Conservation (phyloP, 2,329 filamentous ascomycete species). For the Aspergillus tubingensis region DNA sequence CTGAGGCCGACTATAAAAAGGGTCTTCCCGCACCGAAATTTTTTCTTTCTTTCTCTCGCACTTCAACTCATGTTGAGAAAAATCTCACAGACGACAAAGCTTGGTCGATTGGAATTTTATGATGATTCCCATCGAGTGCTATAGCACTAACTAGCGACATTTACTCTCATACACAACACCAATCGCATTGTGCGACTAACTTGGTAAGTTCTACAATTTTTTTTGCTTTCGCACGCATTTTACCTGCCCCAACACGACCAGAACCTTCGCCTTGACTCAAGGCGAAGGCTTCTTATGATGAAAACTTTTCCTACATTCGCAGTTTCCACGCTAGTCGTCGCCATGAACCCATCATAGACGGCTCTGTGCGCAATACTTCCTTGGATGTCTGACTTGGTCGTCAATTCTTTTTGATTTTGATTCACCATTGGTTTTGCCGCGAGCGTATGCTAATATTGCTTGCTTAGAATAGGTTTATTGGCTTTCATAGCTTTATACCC, state of each 20-base stretch:
- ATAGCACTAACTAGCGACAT: neutral
- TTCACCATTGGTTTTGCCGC: conserved; percentile 18
- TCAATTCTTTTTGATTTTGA: conserved; percentile 2
- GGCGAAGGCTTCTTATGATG: conserved; percentile 37
- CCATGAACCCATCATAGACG: conserved; percentile 39
- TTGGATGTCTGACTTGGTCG: conserved; percentile 39
- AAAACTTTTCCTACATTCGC: conserved; percentile 47
- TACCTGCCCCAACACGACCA: conserved; percentile 16
- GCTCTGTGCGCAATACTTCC: conserved; percentile 41
- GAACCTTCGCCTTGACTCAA: conserved; percentile 12
- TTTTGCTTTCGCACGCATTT: neutral
- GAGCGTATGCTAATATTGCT: conserved; percentile 11
- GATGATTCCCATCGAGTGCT: conserved; percentile 1
- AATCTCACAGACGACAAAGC: neutral
- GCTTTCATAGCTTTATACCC: neutral
- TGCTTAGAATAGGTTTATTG: neutral
- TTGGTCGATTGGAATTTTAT: conserved; percentile 9
- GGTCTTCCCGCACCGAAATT: conserved; percentile 26
- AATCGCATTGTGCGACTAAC: neutral
- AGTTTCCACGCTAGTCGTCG: conserved; percentile 44
- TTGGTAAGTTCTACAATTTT: conserved; percentile 4
- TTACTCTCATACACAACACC: too few species aligned
- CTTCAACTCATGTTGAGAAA: conserved; percentile 6
- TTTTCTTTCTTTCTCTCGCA: conserved; percentile 29
- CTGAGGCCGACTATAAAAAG: conserved; percentile 36